phyloP scores from a whole-genome alignment of 1,284 basidiomycete species.

The Vanrija sp. region DNA sequence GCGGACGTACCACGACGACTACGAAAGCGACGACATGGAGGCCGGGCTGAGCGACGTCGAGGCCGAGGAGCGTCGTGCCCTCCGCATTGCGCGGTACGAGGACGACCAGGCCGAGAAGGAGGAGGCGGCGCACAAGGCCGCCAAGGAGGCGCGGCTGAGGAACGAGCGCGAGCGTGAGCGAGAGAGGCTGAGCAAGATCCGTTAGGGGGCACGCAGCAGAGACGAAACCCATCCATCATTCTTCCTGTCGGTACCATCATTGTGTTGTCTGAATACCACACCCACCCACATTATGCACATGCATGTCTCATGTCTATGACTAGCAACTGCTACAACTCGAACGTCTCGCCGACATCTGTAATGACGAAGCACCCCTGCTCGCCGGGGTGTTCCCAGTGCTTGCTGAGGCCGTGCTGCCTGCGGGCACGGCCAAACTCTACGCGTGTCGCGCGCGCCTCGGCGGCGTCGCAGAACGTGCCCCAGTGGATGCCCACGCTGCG shows the following conservation, averaged over 20 bases:
- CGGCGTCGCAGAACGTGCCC: conserved; percentile 48
- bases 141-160: conserved; percentile 29
- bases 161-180: conserved; percentile 7
- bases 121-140: conserved; percentile 31
- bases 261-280: neutral
- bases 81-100: conserved; percentile 36
- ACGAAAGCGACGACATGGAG: conserved; percentile 40
- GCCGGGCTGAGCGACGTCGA: conserved; percentile 43
- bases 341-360: conserved; percentile 44
- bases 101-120: conserved; percentile 39
- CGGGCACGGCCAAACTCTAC: conserved; percentile 44
- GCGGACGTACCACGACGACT: conserved; percentile 19
- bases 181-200: neutral
- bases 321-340: conserved; percentile 15
- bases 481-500: conserved; percentile 47
- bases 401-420: conserved; percentile 25
- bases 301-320: neutral
- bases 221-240: neutral
- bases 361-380: conserved; percentile 40
- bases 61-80: conserved; percentile 35
- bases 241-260: no score
- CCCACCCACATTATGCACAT: neutral
- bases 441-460: conserved; percentile 44
- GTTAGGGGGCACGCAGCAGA: no score
- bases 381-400: conserved; percentile 24